Base-by-base conservation (phyloP, 768 basidiomycete species). In the Suillus discolor region DNA sequence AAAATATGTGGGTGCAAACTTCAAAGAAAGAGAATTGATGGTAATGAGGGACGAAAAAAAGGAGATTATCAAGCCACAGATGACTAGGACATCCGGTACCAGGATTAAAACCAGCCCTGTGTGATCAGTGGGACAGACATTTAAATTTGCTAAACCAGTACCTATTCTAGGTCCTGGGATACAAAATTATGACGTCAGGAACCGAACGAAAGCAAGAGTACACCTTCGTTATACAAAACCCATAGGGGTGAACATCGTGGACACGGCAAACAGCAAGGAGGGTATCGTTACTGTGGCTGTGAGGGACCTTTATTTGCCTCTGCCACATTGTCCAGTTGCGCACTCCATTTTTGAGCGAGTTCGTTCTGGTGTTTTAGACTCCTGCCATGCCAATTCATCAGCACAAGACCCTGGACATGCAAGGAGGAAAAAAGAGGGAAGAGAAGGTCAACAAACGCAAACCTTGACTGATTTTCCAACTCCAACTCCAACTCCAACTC, bases 321-420 rank as follows among this genome's bases (percentile, higher is more conserved):
- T 1, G 79, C 69, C 53, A 80, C 76, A 15, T 70, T 68, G 0
- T 78, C 75, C 9, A 80, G 65, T 42, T 79, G 79, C n/a, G 41
- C 69, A 39, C 39, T 91, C 47, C 94, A 85, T 73, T 88, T 91
- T 73, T 89, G 86, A n/a, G 93, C 92, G 28, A 88, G 77, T 31
- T 94, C 92, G 39, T 91, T 80, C 71, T 94, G 93, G 65, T 87
- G 83, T 71, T 93, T 90, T 16, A 93, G 78, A 66, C 84, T 88
- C 82, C 94, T 94, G 66, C 6, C n/a, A 65, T n/a, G 36, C 44
- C 64, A 34, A 69, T 42, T 28, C 25, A 13, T 55, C 54, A 55
- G 54, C 6, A n/a, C 54, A n/a, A 36, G 63, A 49, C 61, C 39
- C 55, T 16, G 65, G 60, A 64, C 62, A 28, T 25, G 16, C 20